Evolutionary conservation across 352 stramenopile genomes (phyloP).

Genomic region (Blastocystis sp.): DNA sequence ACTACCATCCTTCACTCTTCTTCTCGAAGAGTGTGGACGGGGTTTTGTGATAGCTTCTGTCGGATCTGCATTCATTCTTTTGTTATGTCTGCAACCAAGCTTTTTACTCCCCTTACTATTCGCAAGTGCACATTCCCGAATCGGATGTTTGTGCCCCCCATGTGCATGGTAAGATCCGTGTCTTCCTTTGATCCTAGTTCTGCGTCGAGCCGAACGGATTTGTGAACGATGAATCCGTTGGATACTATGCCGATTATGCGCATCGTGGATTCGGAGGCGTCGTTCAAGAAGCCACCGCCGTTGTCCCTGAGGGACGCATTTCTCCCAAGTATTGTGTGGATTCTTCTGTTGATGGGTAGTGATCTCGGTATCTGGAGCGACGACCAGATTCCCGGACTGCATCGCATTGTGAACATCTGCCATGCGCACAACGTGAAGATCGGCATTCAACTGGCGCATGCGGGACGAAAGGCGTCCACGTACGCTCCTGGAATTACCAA

Average conservation of each 20-base stretch:
- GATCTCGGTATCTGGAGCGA: constrained; percentile 42
- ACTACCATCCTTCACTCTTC: too few species aligned
- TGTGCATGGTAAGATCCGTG: neutral
- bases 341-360: neutral
- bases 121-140: neutral
- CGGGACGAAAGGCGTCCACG: constrained; percentile 2
- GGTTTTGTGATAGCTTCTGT: neutral
- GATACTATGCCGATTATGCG: constrained; percentile 39
- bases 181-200: neutral
- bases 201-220: neutral
- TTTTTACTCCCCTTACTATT: constrained; percentile 36
- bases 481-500: neutral
- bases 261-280: constrained; percentile 34
- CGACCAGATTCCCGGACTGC: neutral
- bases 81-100: neutral
- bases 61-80: neutral
- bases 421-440: neutral
- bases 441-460: constrained; percentile 44
- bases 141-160: constrained; percentile 24
- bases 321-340: neutral
- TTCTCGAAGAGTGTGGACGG: neutral
- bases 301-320: constrained; percentile 29
- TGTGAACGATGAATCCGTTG: neutral
- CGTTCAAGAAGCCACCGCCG: constrained; percentile 15
- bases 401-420: neutral